A percentile compares a stretch with the other conserved stretches of the same genome.
phyloP scores from a whole-genome alignment of 768 basidiomycete species.

The Thelephora aurantiotincta region DNA sequence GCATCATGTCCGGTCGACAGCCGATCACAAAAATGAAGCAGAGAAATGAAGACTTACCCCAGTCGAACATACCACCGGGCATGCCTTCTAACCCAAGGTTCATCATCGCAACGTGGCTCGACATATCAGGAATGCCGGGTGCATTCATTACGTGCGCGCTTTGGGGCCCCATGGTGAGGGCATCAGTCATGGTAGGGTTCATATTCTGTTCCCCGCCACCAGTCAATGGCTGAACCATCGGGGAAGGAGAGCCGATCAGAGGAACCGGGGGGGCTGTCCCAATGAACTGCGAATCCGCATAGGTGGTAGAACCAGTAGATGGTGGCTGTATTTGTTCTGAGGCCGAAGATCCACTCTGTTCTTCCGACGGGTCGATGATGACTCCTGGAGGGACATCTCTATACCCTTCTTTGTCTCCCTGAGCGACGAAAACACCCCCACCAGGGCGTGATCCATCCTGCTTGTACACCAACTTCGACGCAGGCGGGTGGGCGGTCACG shows the following conservation, averaged over 20 bases:
- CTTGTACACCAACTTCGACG: slow-evolving; percentile 49
- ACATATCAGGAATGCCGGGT: slow-evolving; percentile 45
- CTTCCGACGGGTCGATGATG: slow-evolving; percentile 37
- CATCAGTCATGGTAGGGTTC: slow-evolving; percentile 62
- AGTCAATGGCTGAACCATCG: slow-evolving; percentile 25
- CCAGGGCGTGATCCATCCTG: slow-evolving; percentile 74
- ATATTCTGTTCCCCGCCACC: slow-evolving; percentile 35
- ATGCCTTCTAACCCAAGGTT: slow-evolving; percentile 66
- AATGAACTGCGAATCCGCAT: slow-evolving; percentile 23
- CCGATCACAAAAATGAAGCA: slow-evolving; percentile 3
- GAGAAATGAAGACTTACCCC: slow-evolving; percentile 35
- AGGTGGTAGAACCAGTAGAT: slow-evolving; percentile 2
- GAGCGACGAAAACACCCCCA: slow-evolving; percentile 74
- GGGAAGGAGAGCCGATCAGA: too few species aligned
- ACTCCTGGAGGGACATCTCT: slow-evolving; percentile 38
- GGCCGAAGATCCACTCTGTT: slow-evolving; percentile 23
- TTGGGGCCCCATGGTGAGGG: slow-evolving; percentile 19
- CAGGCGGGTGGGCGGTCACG: slow-evolving; percentile 37
- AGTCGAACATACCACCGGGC: slow-evolving; percentile 73
- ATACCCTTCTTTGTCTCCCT: slow-evolving; percentile 15
- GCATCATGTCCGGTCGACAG: slow-evolving; percentile 1
- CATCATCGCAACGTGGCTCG: slow-evolving; percentile 45
- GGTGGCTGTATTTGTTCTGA: neutral
- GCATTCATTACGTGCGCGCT: slow-evolving; percentile 71
- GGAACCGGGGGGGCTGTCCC: slow-evolving; percentile 19